Conservation (phyloP, 345 rosid species). For the Pistacia atlantica region DNA sequence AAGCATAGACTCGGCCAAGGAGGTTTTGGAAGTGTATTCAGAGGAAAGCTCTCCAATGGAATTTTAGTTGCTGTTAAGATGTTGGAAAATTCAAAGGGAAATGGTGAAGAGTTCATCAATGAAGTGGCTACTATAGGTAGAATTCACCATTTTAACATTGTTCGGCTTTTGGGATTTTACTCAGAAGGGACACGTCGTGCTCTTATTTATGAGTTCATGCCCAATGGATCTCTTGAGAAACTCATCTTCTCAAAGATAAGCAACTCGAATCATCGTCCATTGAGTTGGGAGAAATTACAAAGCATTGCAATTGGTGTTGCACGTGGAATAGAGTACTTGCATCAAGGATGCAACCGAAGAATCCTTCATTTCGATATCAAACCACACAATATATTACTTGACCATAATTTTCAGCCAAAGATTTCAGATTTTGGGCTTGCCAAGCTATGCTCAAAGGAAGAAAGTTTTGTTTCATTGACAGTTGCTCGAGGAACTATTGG, state of each 20-base stretch:
- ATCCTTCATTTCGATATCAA: conserved; percentile 30
- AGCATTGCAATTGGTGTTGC: conserved; percentile 25
- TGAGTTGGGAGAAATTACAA: conserved; percentile 19
- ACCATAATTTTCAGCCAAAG: background rate
- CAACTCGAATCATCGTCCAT: background rate
- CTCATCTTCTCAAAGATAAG: background rate
- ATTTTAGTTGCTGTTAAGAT: conserved; percentile 15
- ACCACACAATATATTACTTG: conserved; percentile 22
- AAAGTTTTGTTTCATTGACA: too few relatives aligned
- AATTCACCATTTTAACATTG: too few relatives aligned
- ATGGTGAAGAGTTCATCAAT: conserved; percentile 25
- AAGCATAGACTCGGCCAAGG: background rate
- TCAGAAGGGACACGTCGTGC: conserved; percentile 8
- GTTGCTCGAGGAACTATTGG: too few relatives aligned
- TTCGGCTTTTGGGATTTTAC: conserved; percentile 10
- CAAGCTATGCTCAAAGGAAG: too few relatives aligned
- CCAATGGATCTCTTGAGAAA: conserved; percentile 23
- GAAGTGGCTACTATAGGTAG: conserved; percentile 22
- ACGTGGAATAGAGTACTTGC: conserved; percentile 22
- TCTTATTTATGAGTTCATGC: conserved; percentile 13
- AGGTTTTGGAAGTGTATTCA: conserved; percentile 4
- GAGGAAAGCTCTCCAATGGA: background rate
- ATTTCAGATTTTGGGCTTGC: too few relatives aligned
- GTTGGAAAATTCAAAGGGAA: conserved; percentile 11
- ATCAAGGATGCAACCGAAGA: conserved; percentile 22